Evolutionary conservation across 2,329 filamentous ascomycete species (phyloP).

Genomic region (Zasmidium citrigriseum): DNA sequence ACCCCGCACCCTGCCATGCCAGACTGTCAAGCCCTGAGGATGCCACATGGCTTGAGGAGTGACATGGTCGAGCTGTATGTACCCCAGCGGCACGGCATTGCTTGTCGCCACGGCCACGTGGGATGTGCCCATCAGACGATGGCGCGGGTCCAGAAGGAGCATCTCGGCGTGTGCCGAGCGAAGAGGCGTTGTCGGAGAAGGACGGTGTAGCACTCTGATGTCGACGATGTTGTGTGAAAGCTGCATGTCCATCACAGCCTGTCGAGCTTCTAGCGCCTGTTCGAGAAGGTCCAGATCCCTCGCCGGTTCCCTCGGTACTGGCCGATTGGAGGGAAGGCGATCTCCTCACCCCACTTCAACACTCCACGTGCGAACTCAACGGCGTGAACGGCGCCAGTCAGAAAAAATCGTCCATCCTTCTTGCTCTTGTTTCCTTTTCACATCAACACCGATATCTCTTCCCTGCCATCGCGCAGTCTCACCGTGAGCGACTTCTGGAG

Average conservation of each 20-base stretch:
- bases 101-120: neutral
- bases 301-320: neutral
- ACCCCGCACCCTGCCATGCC: no score
- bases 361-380: neutral
- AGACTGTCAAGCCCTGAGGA: neutral
- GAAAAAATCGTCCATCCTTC: neutral
- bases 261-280: no score
- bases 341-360: neutral
- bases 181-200: neutral
- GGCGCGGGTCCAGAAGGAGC: neutral
- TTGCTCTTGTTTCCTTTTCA: neutral
- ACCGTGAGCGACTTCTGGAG: conserved; percentile 57
- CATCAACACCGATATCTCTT: no score
- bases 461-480: neutral
- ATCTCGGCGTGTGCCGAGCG: neutral
- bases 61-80: no score
- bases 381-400: neutral
- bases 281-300: no score
- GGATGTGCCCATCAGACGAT: neutral
- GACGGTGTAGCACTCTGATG: neutral
- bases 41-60: neutral
- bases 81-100: neutral
- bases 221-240: neutral
- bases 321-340: neutral
- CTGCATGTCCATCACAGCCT: no score